A percentile compares a stretch with the other conserved stretches of the same genome.
Conservation (phyloP, 768 basidiomycete genomes). For the Panaeolus cyanescens region DNA sequence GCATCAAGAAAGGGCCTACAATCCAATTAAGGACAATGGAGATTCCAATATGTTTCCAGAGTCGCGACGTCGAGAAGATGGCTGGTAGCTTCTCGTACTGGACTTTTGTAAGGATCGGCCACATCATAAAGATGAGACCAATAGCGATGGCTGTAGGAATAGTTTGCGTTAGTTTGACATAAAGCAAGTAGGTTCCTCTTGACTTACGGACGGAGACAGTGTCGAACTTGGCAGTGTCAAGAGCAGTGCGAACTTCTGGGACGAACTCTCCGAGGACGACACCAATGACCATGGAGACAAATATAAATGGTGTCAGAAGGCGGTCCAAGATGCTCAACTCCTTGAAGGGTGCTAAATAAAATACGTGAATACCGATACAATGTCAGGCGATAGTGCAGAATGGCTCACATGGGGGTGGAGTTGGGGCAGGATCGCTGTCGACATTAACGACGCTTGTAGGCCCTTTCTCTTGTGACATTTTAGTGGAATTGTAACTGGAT, state of each 20-base stretch:
- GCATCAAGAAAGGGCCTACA: constrained; percentile 79
- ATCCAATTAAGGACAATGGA: constrained; percentile 81
- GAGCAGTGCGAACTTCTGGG: constrained; percentile 57
- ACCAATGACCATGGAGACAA: constrained; percentile 74
- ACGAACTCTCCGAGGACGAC: constrained; percentile 74
- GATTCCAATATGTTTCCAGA: constrained; percentile 72
- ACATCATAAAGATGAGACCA: constrained; percentile 87
- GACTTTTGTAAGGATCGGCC: constrained; percentile 77
- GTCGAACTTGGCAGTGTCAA: constrained; percentile 61
- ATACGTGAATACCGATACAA: neutral
- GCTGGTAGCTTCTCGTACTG: constrained; percentile 71
- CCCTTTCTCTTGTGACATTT: neutral
- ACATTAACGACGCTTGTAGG: neutral
- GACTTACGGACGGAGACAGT: constrained; percentile 79
- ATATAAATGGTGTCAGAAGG: constrained; percentile 63
- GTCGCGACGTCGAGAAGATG: constrained; percentile 48
- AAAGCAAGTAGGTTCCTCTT: neutral
- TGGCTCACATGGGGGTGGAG: neutral
- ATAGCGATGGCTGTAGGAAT: constrained; percentile 65
- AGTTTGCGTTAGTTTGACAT: neutral
- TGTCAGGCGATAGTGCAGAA: neutral
- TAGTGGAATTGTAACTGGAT: neutral
- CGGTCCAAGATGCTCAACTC: constrained; percentile 56
- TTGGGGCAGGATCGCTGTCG: neutral
- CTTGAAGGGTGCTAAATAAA: constrained; percentile 34